Evolutionary conservation across 2,329 filamentous ascomycete genomes (phyloP).

Genomic region (Aspergillus fumigatiaffinis): DNA sequence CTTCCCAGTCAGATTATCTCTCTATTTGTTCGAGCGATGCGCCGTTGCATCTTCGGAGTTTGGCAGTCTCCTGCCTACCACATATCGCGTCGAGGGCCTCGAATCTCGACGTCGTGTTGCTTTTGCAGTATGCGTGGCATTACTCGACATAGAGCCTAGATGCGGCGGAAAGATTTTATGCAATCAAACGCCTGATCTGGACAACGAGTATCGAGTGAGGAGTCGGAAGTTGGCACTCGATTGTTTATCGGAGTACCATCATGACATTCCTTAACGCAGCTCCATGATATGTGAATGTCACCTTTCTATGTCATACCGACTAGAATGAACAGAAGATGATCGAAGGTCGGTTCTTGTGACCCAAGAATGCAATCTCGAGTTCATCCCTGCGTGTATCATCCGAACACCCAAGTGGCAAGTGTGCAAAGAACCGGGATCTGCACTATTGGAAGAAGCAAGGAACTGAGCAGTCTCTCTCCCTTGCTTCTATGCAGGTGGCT

Average conservation of each 20-base stretch:
- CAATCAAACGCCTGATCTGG: not conserved
- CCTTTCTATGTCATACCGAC: not conserved
- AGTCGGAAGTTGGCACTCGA: not conserved
- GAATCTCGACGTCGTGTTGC: not conserved
- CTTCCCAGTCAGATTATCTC: not conserved
- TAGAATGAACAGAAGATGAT: not conserved
- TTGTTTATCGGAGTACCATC: not conserved
- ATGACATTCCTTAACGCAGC: not conserved
- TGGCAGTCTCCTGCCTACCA: not conserved
- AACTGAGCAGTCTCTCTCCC: not conserved
- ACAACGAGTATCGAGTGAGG: not conserved
- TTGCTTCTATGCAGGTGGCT: not conserved
- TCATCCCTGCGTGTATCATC: not conserved
- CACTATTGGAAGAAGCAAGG: not conserved
- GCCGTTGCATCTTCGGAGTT: not conserved
- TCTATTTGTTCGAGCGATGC: not conserved
- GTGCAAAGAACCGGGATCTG: not conserved
- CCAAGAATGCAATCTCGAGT: not conserved
- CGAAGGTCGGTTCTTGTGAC: not conserved
- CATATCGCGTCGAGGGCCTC: not conserved
- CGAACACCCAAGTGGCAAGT: not conserved
- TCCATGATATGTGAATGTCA: not conserved
- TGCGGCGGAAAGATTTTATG: not conserved
- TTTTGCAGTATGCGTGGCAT: not conserved
- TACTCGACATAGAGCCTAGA: not conserved